Evolutionary conservation across 163 green algal genomes (phyloP).

Genomic region (Volvox carteri): DNA sequence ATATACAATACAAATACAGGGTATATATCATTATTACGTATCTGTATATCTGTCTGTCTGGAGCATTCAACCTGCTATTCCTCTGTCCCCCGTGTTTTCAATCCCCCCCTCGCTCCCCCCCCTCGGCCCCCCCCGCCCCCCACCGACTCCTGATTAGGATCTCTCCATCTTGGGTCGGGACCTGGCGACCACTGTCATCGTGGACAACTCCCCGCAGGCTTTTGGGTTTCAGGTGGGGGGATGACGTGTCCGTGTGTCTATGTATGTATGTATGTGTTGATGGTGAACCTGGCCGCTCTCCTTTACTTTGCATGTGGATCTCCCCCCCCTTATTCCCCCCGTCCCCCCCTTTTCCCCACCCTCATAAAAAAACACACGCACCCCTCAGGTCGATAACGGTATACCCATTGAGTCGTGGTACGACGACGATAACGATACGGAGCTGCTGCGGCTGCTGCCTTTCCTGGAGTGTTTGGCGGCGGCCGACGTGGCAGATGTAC

Average conservation of each 20-base stretch:
- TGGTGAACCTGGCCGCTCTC: neutral
- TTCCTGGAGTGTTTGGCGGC: slow-evolving; percentile 90
- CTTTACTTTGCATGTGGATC: neutral
- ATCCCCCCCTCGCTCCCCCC: neutral
- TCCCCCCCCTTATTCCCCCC: neutral
- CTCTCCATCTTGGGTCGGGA: slow-evolving; percentile 94
- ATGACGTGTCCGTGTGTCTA: neutral
- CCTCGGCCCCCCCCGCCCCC: neutral
- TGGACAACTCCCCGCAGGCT: slow-evolving; percentile 94
- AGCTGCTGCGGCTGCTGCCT: slow-evolving; percentile 92
- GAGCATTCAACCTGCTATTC: no score
- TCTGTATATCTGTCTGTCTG: no score
- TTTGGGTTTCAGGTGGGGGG: slow-evolving; percentile 92
- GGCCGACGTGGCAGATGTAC: slow-evolving; percentile 83
- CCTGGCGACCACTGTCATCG: slow-evolving; percentile 90
- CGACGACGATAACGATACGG: slow-evolving; percentile 90
- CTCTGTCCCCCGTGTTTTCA: neutral
- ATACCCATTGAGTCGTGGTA: slow-evolving; percentile 99
- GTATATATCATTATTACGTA: no score
- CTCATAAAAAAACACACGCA: no score
- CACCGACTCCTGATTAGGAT: slow-evolving; percentile 68
- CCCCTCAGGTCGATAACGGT: slow-evolving; percentile 93
- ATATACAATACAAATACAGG: no score
- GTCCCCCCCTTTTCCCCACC: neutral
- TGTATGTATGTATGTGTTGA: neutral